Conservation (phyloP, 371 early-diverging fungal species). For the Syncephalis fuscata region DNA sequence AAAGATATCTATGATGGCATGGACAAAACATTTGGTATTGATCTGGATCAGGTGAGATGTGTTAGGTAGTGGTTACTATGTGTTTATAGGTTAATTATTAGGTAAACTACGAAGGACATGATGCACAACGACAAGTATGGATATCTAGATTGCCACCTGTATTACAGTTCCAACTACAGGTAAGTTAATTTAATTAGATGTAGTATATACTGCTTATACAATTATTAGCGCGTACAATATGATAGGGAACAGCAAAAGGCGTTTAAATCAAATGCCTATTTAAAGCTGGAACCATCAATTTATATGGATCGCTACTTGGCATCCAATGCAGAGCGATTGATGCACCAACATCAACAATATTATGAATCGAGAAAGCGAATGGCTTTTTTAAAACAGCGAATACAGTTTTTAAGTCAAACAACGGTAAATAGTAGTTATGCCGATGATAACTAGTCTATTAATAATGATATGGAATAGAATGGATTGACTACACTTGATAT, state of each 20-base stretch:
- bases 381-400: no score
- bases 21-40: no score
- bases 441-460: no score
- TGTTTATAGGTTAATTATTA: no score
- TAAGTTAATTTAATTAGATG: slow-evolving; percentile 4
- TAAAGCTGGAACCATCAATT: slow-evolving; percentile 29
- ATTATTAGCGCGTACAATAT: slow-evolving; percentile 38
- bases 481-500: no score
- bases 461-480: no score
- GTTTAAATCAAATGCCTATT: slow-evolving; percentile 44
- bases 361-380: not conserved
- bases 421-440: no score
- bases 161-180: slow-evolving; percentile 40
- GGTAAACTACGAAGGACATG: slow-evolving; percentile 1
- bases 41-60: no score
- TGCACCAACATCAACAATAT: not conserved
- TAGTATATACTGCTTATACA: not conserved
- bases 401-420: no score
- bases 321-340: slow-evolving; percentile 16
- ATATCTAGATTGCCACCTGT: slow-evolving; percentile 36
- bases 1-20: no score
- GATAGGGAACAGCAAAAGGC: slow-evolving; percentile 32
- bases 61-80: no score
- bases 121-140: slow-evolving; percentile 29
- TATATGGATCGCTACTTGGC: slow-evolving; percentile 36